A percentile compares a stretch with the other conserved stretches of the same genome.
These are phyloP conservation scores for Ramaria rubella DNA, from an alignment of 768 basidiomycete genomes.

Conservation along the genomic window DNA sequence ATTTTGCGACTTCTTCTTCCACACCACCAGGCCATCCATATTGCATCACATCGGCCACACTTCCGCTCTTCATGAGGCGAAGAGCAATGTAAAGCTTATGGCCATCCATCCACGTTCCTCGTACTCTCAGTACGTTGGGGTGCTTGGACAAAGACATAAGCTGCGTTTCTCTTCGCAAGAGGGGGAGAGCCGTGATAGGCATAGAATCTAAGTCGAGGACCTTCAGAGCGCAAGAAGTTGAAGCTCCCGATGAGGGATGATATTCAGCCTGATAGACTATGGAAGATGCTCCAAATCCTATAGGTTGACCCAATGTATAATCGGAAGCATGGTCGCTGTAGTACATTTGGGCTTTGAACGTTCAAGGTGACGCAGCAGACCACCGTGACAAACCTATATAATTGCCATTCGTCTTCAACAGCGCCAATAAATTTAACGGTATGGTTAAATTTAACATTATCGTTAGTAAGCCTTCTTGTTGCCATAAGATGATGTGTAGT, in stretches of 20 bases:
- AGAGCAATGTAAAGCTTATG: conserved; percentile 81
- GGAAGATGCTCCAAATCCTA: conserved; percentile 90
- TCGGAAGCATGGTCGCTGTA: conserved; percentile 62
- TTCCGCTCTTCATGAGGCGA: conserved; percentile 85
- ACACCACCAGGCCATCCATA: conserved; percentile 86
- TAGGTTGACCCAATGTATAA: conserved; percentile 69
- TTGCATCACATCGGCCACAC: conserved; percentile 76
- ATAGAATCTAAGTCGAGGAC: conserved; percentile 83
- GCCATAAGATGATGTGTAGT: too few relatives aligned
- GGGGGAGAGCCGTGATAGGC: conserved; percentile 59
- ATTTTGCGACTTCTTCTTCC: conserved; percentile 83
- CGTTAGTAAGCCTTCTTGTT: background rate
- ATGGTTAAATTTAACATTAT: conserved; percentile 39
- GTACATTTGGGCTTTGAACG: background rate
- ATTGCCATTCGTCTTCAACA: conserved; percentile 76
- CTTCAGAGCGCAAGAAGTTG: conserved; percentile 72
- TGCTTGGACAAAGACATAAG: conserved; percentile 91
- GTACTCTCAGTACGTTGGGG: conserved; percentile 87
- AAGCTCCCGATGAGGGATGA: conserved; percentile 31
- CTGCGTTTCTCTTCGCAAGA: conserved; percentile 79
- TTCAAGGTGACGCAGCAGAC: conserved; percentile 2
- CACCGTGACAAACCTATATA: conserved; percentile 62
- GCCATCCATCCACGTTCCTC: conserved; percentile 82
- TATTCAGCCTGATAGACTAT: conserved; percentile 79
- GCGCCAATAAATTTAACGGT: conserved; percentile 61